A percentile compares a stretch with the other conserved stretches of the same genome.
Conservation (phyloP, 129 eudicot genomes). For the Lactuca sativa region DNA sequence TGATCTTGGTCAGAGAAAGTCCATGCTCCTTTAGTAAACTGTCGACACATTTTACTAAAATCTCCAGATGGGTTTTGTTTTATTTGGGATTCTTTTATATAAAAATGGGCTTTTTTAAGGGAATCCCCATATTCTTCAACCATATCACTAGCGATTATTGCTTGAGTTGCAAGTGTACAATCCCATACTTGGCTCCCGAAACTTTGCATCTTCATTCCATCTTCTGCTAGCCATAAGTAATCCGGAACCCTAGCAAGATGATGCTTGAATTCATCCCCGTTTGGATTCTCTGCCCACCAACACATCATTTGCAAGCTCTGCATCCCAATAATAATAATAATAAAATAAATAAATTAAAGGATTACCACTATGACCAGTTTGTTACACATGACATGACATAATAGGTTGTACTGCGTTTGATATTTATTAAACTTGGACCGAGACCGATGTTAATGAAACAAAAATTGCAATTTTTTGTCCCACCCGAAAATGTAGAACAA, state of each 20-base stretch:
- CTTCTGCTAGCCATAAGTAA: conserved; percentile 81
- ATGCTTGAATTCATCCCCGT: conserved; percentile 62
- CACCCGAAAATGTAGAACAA: too few relatives aligned
- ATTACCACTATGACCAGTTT: background rate
- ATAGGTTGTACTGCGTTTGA: background rate
- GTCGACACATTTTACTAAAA: conserved; percentile 38
- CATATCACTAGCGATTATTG: conserved; percentile 65
- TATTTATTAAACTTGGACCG: too few relatives aligned
- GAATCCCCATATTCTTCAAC: conserved; percentile 73
- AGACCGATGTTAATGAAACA: background rate
- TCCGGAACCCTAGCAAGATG: conserved; percentile 80
- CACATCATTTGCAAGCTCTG: conserved; percentile 50
- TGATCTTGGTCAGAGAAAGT: conserved; percentile 58
- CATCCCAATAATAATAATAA: background rate
- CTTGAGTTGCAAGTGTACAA: conserved; percentile 68
- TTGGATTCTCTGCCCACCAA: conserved; percentile 62
- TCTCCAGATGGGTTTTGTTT: conserved; percentile 49
- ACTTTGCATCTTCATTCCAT: conserved; percentile 85
- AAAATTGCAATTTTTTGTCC: too few relatives aligned
- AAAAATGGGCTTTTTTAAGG: conserved; percentile 65
- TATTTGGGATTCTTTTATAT: conserved; percentile 67
- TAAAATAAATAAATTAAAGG: background rate
- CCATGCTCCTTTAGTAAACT: conserved; percentile 50
- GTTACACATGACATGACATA: background rate
- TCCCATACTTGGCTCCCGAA: conserved; percentile 89